Conservation (phyloP, 495 filamentous ascomycete species). For the Podospora comata region DNA sequence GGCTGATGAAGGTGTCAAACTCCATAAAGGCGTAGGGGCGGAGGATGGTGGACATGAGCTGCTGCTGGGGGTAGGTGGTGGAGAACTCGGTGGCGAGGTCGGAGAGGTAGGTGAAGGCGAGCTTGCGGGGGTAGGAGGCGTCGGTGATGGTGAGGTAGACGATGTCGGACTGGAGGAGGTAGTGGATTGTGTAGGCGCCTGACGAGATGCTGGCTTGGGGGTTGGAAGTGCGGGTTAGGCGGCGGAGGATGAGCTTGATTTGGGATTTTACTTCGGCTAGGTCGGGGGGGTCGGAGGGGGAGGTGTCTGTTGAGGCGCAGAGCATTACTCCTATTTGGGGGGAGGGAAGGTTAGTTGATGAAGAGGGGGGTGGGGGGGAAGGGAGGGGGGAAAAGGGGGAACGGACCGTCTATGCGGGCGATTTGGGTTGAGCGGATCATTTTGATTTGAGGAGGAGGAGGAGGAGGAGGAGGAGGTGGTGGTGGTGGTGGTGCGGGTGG, state of each 20-base stretch:
- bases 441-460: conserved; percentile 23
- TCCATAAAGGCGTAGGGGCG: conserved; percentile 95
- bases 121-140: conserved; percentile 90
- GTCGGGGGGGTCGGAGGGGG: conserved; percentile 54
- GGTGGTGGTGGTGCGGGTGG: not conserved
- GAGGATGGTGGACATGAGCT: conserved; percentile 69
- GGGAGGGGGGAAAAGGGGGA: not conserved
- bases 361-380: not conserved
- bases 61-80: conserved; percentile 69
- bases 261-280: conserved; percentile 86
- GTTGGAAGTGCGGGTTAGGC: conserved; percentile 81
- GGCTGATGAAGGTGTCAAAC: conserved; percentile 94
- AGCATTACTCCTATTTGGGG: conserved; percentile 72
- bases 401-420: conserved; percentile 81
- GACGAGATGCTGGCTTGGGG: conserved; percentile 90
- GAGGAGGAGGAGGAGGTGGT: not conserved
- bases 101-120: conserved; percentile 96
- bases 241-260: conserved; percentile 82
- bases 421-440: conserved; percentile 98
- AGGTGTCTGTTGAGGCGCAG: conserved; percentile 91
- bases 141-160: conserved; percentile 93
- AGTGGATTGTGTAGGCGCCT: conserved; percentile 75
- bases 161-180: conserved; percentile 75
- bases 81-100: conserved; percentile 90
- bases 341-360: conserved; percentile 23